Evolutionary conservation across 2,329 filamentous ascomycete genomes (phyloP).

Genomic region (Nothopassalora personata): DNA sequence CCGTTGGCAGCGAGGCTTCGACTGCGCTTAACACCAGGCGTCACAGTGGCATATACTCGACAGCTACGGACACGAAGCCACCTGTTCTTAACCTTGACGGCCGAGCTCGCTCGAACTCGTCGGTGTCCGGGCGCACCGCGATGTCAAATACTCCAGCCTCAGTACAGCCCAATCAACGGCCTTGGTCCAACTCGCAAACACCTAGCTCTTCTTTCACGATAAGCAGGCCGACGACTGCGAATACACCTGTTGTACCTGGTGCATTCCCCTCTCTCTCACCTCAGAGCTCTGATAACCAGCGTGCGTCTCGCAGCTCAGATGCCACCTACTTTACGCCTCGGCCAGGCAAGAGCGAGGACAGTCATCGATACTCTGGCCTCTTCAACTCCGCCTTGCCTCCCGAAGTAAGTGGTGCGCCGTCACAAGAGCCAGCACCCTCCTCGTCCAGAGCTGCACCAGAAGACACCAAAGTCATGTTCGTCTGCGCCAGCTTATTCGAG

Average conservation of each 20-base stretch:
- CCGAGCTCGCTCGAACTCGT: conserved; percentile 54
- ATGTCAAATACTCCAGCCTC: conserved; percentile 38
- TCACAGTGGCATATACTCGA: conserved; percentile 60
- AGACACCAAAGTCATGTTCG: conserved; percentile 62
- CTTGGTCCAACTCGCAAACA: conserved; percentile 41
- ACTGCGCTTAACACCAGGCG: conserved; percentile 39
- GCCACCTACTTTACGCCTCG: conserved; percentile 30
- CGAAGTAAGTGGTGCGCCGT: conserved; percentile 11
- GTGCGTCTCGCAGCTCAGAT: conserved; percentile 25
- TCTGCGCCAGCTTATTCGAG: conserved; percentile 90
- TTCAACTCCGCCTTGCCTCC: conserved; percentile 33
- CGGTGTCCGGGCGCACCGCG: conserved; percentile 43
- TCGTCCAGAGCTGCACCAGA: conserved; percentile 17
- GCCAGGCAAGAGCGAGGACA: conserved; percentile 15
- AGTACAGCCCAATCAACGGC: conserved; percentile 31
- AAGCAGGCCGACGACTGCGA: conserved; percentile 33
- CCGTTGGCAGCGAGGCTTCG: conserved; percentile 32
- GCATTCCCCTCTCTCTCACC: conserved; percentile 19
- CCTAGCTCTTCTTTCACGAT: conserved; percentile 41
- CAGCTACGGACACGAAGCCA: conserved; percentile 15
- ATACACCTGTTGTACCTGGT: conserved; percentile 18
- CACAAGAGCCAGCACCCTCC: conserved; percentile 6
- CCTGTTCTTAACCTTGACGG: conserved; percentile 19
- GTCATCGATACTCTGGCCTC: conserved; percentile 26
- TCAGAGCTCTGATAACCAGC: conserved; percentile 23